Evolutionary conservation across 371 early-diverging fungal genomes (phyloP).

Genomic region (Conidiobolus incongruus): DNA sequence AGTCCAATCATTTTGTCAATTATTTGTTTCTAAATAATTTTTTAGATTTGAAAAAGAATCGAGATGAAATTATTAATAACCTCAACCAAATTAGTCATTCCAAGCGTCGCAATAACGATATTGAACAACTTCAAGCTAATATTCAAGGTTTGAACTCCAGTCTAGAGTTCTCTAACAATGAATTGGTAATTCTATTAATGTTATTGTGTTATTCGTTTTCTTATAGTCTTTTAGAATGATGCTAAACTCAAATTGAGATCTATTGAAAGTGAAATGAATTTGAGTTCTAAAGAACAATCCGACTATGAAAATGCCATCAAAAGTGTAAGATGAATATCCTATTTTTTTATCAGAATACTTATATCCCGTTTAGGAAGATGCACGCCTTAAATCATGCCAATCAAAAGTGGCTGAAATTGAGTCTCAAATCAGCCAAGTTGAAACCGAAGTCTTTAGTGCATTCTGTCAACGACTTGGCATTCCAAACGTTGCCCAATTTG

Average conservation of each 20-base stretch:
- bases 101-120: constrained; percentile 39
- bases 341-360: too few species aligned
- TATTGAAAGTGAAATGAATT: too few species aligned
- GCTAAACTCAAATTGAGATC: too few species aligned
- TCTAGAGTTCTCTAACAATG: constrained; percentile 27
- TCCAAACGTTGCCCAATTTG: constrained; percentile 60
- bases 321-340: too few species aligned
- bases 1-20: constrained; percentile 23
- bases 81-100: constrained; percentile 43
- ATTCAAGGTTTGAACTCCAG: constrained; percentile 32
- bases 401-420: too few species aligned
- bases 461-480: constrained; percentile 59
- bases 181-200: constrained; percentile 14
- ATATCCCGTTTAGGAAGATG: too few species aligned
- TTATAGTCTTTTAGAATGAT: too few species aligned
- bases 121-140: constrained; percentile 29
- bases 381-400: too few species aligned
- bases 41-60: constrained; percentile 31
- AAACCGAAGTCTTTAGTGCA: constrained; percentile 45
- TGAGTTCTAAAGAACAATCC: too few species aligned
- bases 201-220: too few species aligned
- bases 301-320: too few species aligned
- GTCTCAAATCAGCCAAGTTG: constrained; percentile 26
- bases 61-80: constrained; percentile 42
- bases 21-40: too few species aligned